Evolutionary conservation across 2,329 filamentous ascomycete species (phyloP), one percentile per base, ranked within the genome.

Genomic region (Fusarium dlaminii): DNA sequence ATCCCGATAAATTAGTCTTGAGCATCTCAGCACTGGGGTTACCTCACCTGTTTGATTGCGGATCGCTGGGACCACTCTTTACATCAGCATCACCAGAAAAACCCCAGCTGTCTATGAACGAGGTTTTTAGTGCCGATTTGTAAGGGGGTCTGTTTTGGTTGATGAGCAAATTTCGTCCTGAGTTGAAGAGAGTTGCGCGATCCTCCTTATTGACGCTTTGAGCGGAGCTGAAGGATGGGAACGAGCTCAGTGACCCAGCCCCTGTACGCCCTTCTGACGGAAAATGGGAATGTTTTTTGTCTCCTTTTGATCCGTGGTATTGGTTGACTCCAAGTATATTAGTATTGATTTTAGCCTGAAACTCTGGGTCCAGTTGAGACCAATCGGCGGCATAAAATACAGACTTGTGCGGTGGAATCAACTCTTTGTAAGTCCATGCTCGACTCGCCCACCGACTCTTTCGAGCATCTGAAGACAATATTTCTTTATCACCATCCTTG

Each of bases 381-480:
- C 66, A 75, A 17, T 48, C 48, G 2, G 36, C 36, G 20, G 63
- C 62, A 24, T 70, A 67, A 20, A 74, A 70, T 1, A 58, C 22
- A 14, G 67, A 42, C 9, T 69, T 54, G 0, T 15, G 13, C 1
- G 66, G 56, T 10, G 62, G 68, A 9, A 73, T n/a, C 5, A 71
- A 52, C 6, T 72, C 70, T 20, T 59, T 24, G 8, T 74, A 64
- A 20, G 51, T 78, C 77, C 58, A 78, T 20, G 61, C 75, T 24
- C 59, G 56, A 37, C 52, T 71, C 14, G 22, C 56, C 58, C 67
- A 75, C 14, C 63, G n/a, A 9, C 51, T 60, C 6, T 24, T 34
- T 10, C n/a, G 46, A 0, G 4, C 2, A 0, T 27, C 11, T 3
- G 32, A 55, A 6, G 82, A 52, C 74, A 62, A 14, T 2, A 24